Conservation (phyloP, 768 basidiomycete genomes). For the Pulveroboletus sp. region DNA sequence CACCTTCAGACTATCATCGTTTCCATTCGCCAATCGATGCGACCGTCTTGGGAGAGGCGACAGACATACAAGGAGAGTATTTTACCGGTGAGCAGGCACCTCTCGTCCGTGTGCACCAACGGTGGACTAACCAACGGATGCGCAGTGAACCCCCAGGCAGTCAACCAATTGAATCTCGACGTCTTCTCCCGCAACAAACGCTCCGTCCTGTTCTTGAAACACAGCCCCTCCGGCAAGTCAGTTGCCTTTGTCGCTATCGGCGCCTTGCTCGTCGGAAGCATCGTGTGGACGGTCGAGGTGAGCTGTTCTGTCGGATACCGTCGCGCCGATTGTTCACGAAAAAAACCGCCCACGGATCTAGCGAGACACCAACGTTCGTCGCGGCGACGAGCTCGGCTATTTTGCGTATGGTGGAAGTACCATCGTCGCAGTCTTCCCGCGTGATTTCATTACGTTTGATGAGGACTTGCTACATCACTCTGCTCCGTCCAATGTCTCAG, state of each 20-base stretch:
- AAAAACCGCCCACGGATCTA: constrained; percentile 8
- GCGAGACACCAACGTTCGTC: constrained; percentile 47
- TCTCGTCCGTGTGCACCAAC: not conserved
- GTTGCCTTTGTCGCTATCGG: constrained; percentile 74
- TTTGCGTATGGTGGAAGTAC: constrained; percentile 81
- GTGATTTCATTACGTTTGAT: constrained; percentile 51
- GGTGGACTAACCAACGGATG: not conserved
- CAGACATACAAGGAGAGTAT: constrained; percentile 51
- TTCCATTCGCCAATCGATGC: constrained; percentile 70
- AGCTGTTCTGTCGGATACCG: not conserved
- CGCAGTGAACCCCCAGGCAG: constrained; percentile 73
- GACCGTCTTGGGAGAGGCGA: constrained; percentile 37
- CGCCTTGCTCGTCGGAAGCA: constrained; percentile 75
- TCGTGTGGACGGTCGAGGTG: constrained; percentile 51
- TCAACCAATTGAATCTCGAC: constrained; percentile 61
- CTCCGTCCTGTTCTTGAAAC: constrained; percentile 50
- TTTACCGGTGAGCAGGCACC: constrained; percentile 44
- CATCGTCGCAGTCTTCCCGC: constrained; percentile 55
- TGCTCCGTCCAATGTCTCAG: constrained; percentile 8
- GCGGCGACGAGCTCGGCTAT: constrained; percentile 63
- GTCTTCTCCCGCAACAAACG: constrained; percentile 64
- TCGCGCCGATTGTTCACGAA: not conserved
- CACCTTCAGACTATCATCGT: constrained; percentile 78
- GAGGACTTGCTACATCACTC: constrained; percentile 58
- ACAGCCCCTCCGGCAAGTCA: constrained; percentile 39